Percentiles rank a stretch among this genome's conserved stretches.
phyloP scores from a whole-genome alignment of 768 basidiomycete genomes.

The Kwoniella shandongensis region DNA sequence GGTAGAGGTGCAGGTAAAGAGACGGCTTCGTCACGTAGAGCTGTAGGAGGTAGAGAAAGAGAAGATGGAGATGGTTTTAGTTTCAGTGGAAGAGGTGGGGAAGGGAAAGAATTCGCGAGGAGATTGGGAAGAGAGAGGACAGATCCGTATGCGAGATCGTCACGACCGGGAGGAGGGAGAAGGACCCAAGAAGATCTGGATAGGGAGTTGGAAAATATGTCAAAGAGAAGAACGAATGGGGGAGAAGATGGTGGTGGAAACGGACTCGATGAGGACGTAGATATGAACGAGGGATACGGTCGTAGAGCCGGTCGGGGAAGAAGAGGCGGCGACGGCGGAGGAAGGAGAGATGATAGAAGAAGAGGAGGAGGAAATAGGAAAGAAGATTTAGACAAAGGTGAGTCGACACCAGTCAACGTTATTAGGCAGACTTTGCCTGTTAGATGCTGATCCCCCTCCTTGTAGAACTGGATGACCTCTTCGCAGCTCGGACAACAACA shows the following conservation, averaged over 20 bases:
- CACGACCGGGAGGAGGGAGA: conserved; percentile 74
- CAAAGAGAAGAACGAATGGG: conserved; percentile 76
- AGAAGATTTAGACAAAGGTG: conserved; percentile 46
- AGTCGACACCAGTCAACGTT: conserved; percentile 13
- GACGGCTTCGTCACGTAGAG: conserved; percentile 16
- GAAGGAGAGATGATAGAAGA: conserved; percentile 5
- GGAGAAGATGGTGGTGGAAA: conserved; percentile 71
- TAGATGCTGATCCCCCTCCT: not conserved
- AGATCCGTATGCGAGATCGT: conserved; percentile 65
- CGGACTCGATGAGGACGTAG: conserved; percentile 70
- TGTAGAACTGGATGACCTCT: conserved; percentile 43
- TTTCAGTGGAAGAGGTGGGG: conserved; percentile 25
- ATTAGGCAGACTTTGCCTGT: not conserved
- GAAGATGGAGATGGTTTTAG: conserved; percentile 13
- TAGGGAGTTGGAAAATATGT: conserved; percentile 81
- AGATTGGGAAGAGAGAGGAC: conserved; percentile 55
- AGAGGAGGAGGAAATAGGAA: conserved; percentile 21
- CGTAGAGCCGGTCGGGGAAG: conserved; percentile 3
- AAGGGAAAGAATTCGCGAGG: conserved; percentile 34
- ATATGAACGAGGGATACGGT: conserved; percentile 14
- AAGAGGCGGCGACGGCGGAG: conserved; percentile 7
- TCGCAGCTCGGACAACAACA: conserved; percentile 28
- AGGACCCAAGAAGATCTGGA: conserved; percentile 85
- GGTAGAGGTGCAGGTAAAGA: conserved; percentile 49
- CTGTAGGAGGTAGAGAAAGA: conserved; percentile 7